Percentiles rank a stretch among this genome's conserved stretches.
Conservation (phyloP, 1,139 yeast genomes). For the Kluyveromyces sp. region DNA sequence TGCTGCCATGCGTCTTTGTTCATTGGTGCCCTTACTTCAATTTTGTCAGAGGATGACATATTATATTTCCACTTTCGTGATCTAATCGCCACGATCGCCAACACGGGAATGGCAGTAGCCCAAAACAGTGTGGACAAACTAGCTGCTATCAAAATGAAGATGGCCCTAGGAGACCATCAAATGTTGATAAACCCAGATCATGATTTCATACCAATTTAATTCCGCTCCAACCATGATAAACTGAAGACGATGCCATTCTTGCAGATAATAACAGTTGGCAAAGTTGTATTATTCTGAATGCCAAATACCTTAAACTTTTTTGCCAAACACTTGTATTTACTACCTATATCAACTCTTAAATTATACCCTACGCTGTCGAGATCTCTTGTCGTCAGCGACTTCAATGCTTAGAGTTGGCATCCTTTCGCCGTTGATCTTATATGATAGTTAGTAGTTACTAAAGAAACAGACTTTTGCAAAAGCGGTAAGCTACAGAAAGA, state of each 20-base stretch:
- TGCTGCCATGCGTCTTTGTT: constrained; percentile 6
- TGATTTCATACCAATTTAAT: constrained; percentile 3
- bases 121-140: constrained; percentile 3
- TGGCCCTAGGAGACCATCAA: constrained; percentile 1
- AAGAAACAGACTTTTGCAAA: no score
- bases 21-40: constrained; percentile 4
- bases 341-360: neutral
- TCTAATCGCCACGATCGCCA: constrained; percentile 3
- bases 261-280: neutral
- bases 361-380: no score
- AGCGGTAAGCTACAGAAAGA: neutral
- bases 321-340: neutral
- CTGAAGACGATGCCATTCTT: neutral
- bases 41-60: constrained; percentile 1
- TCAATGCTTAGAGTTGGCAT: neutral
- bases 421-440: neutral
- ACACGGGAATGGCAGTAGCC: constrained; percentile 5
- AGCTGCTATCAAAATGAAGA: neutral
- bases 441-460: neutral
- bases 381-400: no score
- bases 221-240: neutral
- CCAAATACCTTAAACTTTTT: neutral
- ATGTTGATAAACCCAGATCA: constrained; percentile 5
- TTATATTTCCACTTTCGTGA: constrained; percentile 5
- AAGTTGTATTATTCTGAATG: constrained; percentile 4